Conservation (phyloP, 1,284 basidiomycete genomes). For the Tausonia pullulans region DNA sequence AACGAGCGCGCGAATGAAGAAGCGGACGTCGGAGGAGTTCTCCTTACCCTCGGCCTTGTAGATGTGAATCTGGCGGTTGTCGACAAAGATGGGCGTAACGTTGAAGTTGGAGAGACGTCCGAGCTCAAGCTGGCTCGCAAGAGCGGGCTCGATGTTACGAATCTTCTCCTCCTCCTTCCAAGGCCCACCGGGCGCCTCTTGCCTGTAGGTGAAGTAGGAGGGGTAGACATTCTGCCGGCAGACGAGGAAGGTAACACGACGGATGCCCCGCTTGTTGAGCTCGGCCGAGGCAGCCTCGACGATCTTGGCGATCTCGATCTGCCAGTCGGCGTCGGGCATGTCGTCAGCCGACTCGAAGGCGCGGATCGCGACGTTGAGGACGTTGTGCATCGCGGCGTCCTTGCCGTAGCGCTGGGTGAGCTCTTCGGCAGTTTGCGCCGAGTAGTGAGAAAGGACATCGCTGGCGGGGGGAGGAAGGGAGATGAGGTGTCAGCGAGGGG, state of each 20-base stretch:
- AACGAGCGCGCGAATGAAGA: constrained; percentile 94
- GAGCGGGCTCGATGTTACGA: constrained; percentile 94
- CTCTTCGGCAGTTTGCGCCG: constrained; percentile 51
- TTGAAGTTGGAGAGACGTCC: constrained; percentile 94
- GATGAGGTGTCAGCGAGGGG: background rate
- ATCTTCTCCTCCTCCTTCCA: constrained; percentile 96
- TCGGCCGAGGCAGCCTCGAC: constrained; percentile 58
- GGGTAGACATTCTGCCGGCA: constrained; percentile 89
- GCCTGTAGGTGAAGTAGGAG: constrained; percentile 60
- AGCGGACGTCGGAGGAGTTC: constrained; percentile 91
- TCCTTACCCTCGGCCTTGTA: constrained; percentile 92
- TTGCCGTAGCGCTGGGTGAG: constrained; percentile 61
- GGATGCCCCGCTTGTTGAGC: constrained; percentile 66
- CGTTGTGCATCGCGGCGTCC: constrained; percentile 68
- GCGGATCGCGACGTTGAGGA: constrained; percentile 84
- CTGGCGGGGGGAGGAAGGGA: background rate
- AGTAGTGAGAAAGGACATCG: constrained; percentile 48
- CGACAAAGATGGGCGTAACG: constrained; percentile 82
- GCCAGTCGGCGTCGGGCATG: constrained; percentile 66
- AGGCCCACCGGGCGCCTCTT: constrained; percentile 44
- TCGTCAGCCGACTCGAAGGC: constrained; percentile 67
- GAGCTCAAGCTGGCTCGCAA: constrained; percentile 97
- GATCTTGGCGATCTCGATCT: constrained; percentile 58
- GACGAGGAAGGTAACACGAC: constrained; percentile 83
- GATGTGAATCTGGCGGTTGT: constrained; percentile 91